A percentile compares a stretch with the other conserved stretches of the same genome.
Conservation (phyloP, 208 protist genomes). For the Naegleria gruberi region DNA sequence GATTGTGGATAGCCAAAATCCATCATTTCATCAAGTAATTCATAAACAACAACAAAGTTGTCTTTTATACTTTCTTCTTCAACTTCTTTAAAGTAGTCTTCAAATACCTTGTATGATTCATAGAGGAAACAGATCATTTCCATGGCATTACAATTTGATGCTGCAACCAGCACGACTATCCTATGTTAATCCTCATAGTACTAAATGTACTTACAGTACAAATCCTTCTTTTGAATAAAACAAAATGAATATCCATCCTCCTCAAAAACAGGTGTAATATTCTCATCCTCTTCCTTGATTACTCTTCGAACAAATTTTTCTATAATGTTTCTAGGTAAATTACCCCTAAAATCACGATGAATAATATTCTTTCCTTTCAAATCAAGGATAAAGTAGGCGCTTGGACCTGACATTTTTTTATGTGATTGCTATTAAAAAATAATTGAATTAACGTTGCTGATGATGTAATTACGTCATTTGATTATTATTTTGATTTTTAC, state of each 20-base stretch:
- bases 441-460: too few relatives aligned
- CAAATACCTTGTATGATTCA: slow-evolving; percentile 60
- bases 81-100: slow-evolving; percentile 69
- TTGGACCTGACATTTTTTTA: background rate
- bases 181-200: background rate
- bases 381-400: slow-evolving; percentile 79
- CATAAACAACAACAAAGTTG: slow-evolving; percentile 92
- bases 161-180: slow-evolving; percentile 78
- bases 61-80: slow-evolving; percentile 77
- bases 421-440: too few relatives aligned
- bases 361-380: slow-evolving; percentile 85
- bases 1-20: slow-evolving; percentile 85
- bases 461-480: too few relatives aligned
- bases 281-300: slow-evolving; percentile 73
- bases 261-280: slow-evolving; percentile 78
- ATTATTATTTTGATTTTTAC: too few relatives aligned
- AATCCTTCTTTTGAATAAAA: slow-evolving; percentile 85
- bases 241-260: slow-evolving; percentile 80
- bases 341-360: slow-evolving; percentile 86
- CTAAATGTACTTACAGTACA: slow-evolving; percentile 60
- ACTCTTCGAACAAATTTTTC: slow-evolving; percentile 69
- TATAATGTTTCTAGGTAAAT: slow-evolving; percentile 71
- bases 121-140: slow-evolving; percentile 87
- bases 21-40: slow-evolving; percentile 90
- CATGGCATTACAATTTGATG: slow-evolving; percentile 83